phyloP scores from a whole-genome alignment of 179 eudicot genomes.

The Nepenthes alata region DNA sequence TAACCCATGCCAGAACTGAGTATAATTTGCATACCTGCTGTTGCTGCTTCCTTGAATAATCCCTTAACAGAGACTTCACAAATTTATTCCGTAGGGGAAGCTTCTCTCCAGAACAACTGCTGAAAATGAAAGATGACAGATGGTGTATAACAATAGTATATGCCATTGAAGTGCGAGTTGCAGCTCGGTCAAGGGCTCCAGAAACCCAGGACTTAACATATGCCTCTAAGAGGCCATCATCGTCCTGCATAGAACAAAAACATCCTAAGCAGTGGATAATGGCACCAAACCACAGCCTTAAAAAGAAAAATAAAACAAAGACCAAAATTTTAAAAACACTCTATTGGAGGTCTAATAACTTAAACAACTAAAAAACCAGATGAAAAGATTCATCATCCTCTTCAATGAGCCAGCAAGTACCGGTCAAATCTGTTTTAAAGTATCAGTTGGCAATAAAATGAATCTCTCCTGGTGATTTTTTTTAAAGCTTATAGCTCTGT shows the following conservation, averaged over 20 bases:
- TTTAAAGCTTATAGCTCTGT: too few relatives aligned
- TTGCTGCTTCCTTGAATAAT: constrained; percentile 52
- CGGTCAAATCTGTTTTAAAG: too few relatives aligned
- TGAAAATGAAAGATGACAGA: constrained; percentile 59
- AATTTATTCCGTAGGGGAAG: constrained; percentile 48
- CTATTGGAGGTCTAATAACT: too few relatives aligned
- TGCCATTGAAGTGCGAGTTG: constrained; percentile 39
- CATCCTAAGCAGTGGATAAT: background rate
- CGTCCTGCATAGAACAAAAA: constrained; percentile 34
- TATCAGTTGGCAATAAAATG: too few relatives aligned
- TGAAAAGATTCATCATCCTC: too few relatives aligned
- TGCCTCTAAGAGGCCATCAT: constrained; percentile 63
- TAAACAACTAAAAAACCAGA: too few relatives aligned
- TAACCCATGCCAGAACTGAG: background rate
- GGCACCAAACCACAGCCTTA: background rate
- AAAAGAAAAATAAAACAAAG: background rate
- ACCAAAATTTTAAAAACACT: background rate
- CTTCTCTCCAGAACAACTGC: constrained; percentile 18
- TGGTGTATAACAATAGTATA: constrained; percentile 63
- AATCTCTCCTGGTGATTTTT: too few relatives aligned
- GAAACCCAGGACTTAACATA: constrained; percentile 80
- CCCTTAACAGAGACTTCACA: constrained; percentile 58
- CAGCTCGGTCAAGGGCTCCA: constrained; percentile 76
- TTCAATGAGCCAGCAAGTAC: too few relatives aligned
- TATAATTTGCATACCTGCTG: constrained; percentile 48